Percentiles rank a stretch among this genome's conserved stretches.
phyloP scores from a whole-genome alignment of 179 eudicot genomes.

The Beta macrorhiza region DNA sequence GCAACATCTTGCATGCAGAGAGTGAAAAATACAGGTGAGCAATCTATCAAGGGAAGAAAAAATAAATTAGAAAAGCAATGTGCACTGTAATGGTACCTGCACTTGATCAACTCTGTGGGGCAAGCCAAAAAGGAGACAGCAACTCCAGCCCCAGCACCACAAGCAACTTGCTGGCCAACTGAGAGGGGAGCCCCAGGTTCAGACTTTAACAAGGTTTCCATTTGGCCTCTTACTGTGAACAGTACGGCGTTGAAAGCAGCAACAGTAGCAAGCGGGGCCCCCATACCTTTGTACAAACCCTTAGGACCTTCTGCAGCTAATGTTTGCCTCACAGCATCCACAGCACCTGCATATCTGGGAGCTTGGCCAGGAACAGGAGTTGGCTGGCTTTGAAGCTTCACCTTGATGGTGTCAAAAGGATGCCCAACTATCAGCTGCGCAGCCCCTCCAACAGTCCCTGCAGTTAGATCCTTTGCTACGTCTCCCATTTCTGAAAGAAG shows the following conservation, averaged over 20 bases:
- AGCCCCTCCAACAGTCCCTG: constrained; percentile 95
- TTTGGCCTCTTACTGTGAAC: constrained; percentile 81
- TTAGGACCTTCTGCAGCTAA: constrained; percentile 78
- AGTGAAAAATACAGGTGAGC: background rate
- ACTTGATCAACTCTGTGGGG: constrained; percentile 87
- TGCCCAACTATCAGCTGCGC: constrained; percentile 90
- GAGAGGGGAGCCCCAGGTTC: constrained; percentile 73
- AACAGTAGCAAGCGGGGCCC: constrained; percentile 97
- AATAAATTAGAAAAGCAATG: background rate
- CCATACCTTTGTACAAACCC: constrained; percentile 97
- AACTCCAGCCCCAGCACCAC: constrained; percentile 94
- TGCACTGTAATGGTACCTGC: constrained; percentile 54
- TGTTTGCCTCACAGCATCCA: constrained; percentile 88
- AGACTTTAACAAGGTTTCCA: constrained; percentile 68
- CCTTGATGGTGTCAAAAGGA: constrained; percentile 96
- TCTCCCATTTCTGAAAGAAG: constrained; percentile 70
- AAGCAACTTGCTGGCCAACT: constrained; percentile 62
- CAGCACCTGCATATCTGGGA: constrained; percentile 72
- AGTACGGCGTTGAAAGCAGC: constrained; percentile 89
- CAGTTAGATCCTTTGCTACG: constrained; percentile 77
- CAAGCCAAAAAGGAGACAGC: constrained; percentile 85
- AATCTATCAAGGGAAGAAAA: background rate
- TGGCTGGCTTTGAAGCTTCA: constrained; percentile 97
- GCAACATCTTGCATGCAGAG: background rate
- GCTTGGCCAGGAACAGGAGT: constrained; percentile 78